Evolutionary conservation across 1,284 basidiomycete genomes (phyloP), one percentile per base, ranked within the genome.

Genomic region (Xerocomus alliaceus): DNA sequence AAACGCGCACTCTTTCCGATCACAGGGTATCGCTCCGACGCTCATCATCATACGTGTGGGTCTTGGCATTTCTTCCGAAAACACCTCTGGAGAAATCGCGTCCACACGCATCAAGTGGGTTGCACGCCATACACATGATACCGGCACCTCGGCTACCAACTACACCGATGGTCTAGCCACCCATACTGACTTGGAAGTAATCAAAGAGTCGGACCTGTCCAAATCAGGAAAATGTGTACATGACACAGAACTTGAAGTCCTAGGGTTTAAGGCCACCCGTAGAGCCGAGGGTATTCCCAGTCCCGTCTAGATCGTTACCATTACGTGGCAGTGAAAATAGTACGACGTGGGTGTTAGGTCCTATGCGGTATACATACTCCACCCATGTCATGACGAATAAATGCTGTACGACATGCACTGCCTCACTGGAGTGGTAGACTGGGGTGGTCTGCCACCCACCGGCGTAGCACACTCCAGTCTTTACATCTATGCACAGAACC

Each of bases 391-490:
- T 31, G 20, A 12, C 22, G 28, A 45, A 34, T 18, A 52, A 24
- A 17, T 18, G 18, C 32, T 35, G 18, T 58, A 24, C 17, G 24
- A 44, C 34, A 44, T 22, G 18, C 10, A 34, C 51, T 20, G 34
- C 45, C 34, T 60, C 54, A 73, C 48, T 64, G 56, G 24, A 72
- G 54, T 5, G 71, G 71, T 39, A 66, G 32, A 37, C 74, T 72
- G 22, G 71, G 73, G 55, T 73, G 65, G 26, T 76, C 76, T 29
- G 70, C 58, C 61, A 80, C 61, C 62, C 70, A 80, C 55, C 55
- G 53, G 54, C 70, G 67, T 55, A 81, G 39, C 42, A 65, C 65
- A 22, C 69, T 71, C 79, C 80, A 81, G 48, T 81, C 78, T 47
- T 64, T 72, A 54, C 80, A 81, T 26, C 60, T 62, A 48, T 77